Evolutionary conservation across 2,329 filamentous ascomycete species (phyloP), one percentile per base, ranked within the genome.

Genomic region (Fusarium continuum): DNA sequence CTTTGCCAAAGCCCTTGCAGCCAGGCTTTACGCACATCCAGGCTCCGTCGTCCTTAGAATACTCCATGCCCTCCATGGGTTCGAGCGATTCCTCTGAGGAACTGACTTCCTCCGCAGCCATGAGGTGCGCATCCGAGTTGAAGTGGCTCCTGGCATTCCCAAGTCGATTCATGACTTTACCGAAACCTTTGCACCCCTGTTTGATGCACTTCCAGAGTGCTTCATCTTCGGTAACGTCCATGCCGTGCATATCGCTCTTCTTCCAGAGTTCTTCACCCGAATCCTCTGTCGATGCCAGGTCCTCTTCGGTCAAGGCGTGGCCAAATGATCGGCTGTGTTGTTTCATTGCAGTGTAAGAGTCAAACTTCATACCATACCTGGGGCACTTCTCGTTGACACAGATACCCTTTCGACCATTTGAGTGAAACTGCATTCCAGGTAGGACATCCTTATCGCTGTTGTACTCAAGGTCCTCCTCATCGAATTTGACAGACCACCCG

Each of bases 301-400:
- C 56, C 2, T 52, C 38, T 16, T 47, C 51, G 3, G 39, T 44
- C 11, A 14, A 20, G 3, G 40, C 44, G 8, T 65, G 62, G 1
- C 20, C 47, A 0, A 65, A 47, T 1, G 62, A 38, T 17, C 28
- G 50, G 16, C 38, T 51, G 10, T 65, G 62, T 7, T 39, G 57
- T n/a, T 31, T 54, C 51, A 65, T 36, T 16, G 29, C 35, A 0
- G 1, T 10, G 11, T 32, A 40, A 3, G 31, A 20, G 20, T 50
- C 38, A 31, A 52, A 61, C 5, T 17, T 31, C 25, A 16, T n/a
- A 5, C 54, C 43, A 8, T 32, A 29, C 4, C 41, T 48, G 11
- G 63, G 63, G 2, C 63, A 66, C 3, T 7, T 58, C 1, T 39
- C 36, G 2, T 65, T 66, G 16, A 52, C 14, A 3, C 63, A 65